These are phyloP conservation scores for Vickermania spadyakhi DNA, from an alignment of 208 protist species.

Conservation along the genomic window DNA sequence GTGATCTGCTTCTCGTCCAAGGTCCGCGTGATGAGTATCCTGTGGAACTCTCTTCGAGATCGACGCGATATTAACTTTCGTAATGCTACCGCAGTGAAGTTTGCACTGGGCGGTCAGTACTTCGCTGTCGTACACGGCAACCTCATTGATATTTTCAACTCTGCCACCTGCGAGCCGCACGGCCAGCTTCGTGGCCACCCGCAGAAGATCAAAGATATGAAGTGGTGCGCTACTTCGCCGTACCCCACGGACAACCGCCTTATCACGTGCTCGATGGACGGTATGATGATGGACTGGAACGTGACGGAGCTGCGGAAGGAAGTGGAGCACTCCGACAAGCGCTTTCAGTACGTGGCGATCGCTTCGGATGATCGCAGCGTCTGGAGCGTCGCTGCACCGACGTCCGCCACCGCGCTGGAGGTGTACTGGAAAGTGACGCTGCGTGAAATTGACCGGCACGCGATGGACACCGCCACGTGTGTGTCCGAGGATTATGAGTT, in stretches of 20 bases:
- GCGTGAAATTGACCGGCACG: constrained; percentile 75
- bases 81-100: constrained; percentile 81
- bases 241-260: constrained; percentile 89
- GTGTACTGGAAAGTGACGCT: constrained; percentile 83
- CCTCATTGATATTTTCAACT: constrained; percentile 90
- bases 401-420: constrained; percentile 45
- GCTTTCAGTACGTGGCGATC: constrained; percentile 83
- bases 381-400: constrained; percentile 84
- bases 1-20: constrained; percentile 93
- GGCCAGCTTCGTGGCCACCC: constrained; percentile 91
- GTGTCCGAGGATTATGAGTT: constrained; percentile 66
- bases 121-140: constrained; percentile 92
- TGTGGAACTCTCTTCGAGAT: constrained; percentile 89
- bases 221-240: constrained; percentile 73
- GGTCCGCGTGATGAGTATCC: constrained; percentile 91
- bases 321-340: constrained; percentile 87
- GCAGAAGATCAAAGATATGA: constrained; percentile 78
- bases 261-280: constrained; percentile 88
- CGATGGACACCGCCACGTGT: constrained; percentile 19
- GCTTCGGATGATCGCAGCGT: constrained; percentile 76
- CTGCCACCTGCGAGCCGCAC: constrained; percentile 87
- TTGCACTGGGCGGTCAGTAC: constrained; percentile 90
- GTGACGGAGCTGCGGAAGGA: constrained; percentile 77
- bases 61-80: constrained; percentile 85
- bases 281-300: constrained; percentile 93